Evolutionary conservation across 208 protist genomes (phyloP).

Genomic region (Leishmania lainsoni): DNA sequence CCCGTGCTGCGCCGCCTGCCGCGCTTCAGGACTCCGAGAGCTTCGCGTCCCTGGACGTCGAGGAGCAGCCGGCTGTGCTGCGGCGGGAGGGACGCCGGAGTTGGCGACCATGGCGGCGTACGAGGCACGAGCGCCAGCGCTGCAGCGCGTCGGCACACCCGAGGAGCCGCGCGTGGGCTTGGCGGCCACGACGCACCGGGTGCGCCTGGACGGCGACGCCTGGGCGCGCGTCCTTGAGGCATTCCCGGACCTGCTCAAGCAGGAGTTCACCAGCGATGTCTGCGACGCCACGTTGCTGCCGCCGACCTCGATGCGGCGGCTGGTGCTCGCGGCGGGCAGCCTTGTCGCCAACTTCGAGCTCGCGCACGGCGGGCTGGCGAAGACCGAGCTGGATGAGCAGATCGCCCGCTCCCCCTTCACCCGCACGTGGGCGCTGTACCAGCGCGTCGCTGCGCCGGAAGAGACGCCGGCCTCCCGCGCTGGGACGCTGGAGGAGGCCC

Average conservation of each 20-base stretch:
- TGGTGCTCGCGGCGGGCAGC: constrained; percentile 25
- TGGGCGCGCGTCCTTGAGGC: constrained; percentile 38
- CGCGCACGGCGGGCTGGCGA: constrained; percentile 15
- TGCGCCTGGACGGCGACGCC: constrained; percentile 40
- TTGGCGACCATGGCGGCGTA: too few species aligned
- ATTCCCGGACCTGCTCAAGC: constrained; percentile 28
- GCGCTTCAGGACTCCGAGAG: constrained; percentile 2
- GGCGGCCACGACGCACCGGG: constrained; percentile 35
- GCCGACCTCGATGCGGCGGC: neutral
- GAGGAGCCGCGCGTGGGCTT: neutral
- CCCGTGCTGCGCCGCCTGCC: neutral
- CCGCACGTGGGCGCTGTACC: constrained; percentile 26
- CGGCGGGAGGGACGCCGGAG: too few species aligned
- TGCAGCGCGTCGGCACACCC: too few species aligned
- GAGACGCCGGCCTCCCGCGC: neutral
- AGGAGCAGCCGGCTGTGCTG: neutral
- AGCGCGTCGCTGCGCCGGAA: neutral
- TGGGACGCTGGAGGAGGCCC: too few species aligned
- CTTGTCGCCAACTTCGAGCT: constrained; percentile 31
- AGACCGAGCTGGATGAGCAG: constrained; percentile 25
- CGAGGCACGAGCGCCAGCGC: too few species aligned
- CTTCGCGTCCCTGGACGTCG: neutral
- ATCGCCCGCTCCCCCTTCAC: constrained; percentile 11
- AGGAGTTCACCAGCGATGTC: constrained; percentile 48
- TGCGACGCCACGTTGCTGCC: constrained; percentile 25